Base-by-base conservation (phyloP, 73 alveolate genomes). In the Symbiodinium pilosum region DNA sequence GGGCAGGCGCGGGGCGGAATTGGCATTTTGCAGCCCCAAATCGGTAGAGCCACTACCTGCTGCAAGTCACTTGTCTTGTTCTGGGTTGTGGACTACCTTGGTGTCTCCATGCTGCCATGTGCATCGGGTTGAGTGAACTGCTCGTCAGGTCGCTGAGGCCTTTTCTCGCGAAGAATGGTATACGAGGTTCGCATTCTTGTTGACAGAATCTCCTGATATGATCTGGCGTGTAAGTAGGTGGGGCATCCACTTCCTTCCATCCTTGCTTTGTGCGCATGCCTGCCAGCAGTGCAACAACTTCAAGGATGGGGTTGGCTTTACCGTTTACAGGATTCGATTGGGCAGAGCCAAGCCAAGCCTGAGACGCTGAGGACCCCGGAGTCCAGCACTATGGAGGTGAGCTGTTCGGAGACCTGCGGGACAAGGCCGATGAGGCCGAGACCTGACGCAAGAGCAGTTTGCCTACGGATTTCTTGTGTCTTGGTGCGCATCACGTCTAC, bases 361-460 rank as follows among this genome's bases (percentile, higher is more conserved):
- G n/a, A n/a, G n/a, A n/a, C n/a, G n/a, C n/a, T n/a, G 52, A 77
- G 87, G 87, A 77, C 47, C 87, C 87, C 30, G 87, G 87, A 32
- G 87, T 77, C n/a, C 87, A 77, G 87, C 87, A 77, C 87, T 77
- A 77, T 51, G 87, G 87, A 34, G 87, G 87, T 39, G 47, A 34
- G 24, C 47, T 77, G n/a, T 77, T 77, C 12, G 87, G 30, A n/a
- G 87, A 38, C 28, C 30, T 77, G 54, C 87, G 87, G 44, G 87
- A 64, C 81, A 34, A 24, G 34, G 81, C 81, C 34, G 81, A 64
- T n/a, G 81, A 64, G 81, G 81, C 34, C 38, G 38, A 64, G 81
- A 64, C 30, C 41, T 47, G 59, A 9, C 59, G n/a, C n/a, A n/a
- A n/a, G n/a, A n/a, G n/a, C n/a, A n/a, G n/a, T n/a, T n/a, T n/a